Conservation (phyloP, 225 moss, liverwort and hornwort genomes). For the Bryum argenteum region DNA sequence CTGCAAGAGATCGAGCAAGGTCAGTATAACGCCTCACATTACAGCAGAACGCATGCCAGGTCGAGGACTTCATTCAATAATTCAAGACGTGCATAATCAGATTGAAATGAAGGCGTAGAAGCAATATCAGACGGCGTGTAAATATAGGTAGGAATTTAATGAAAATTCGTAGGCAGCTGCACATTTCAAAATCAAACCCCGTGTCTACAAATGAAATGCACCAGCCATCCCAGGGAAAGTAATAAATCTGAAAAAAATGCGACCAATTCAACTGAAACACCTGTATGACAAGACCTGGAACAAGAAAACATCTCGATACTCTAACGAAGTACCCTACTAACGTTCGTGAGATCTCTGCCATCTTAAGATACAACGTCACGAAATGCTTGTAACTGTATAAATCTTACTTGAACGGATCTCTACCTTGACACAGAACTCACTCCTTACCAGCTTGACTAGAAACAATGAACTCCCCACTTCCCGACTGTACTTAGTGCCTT, state of each 20-base stretch:
- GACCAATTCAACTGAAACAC: constrained; percentile 38
- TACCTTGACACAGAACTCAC: constrained; percentile 19
- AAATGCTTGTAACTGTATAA: constrained; percentile 19
- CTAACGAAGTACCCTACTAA: constrained; percentile 21
- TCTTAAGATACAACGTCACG: constrained; percentile 28
- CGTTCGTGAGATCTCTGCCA: constrained; percentile 17
- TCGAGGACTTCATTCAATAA: neutral
- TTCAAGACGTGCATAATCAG: neutral
- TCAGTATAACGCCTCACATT: too few species aligned
- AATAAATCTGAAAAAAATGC: constrained; percentile 35
- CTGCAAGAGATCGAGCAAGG: neutral
- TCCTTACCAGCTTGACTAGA: constrained; percentile 28
- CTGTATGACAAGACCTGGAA: constrained; percentile 37
- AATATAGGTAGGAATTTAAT: constrained; percentile 8
- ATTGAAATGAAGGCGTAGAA: neutral
- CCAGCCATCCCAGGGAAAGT: constrained; percentile 29
- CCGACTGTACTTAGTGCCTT: constrained; percentile 25
- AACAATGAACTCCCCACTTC: constrained; percentile 26
- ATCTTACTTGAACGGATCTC: constrained; percentile 25
- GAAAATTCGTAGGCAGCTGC: constrained; percentile 19
- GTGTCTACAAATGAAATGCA: constrained; percentile 9
- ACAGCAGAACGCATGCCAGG: too few species aligned
- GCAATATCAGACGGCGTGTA: neutral
- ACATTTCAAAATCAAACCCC: constrained; percentile 39
- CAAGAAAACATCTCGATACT: constrained; percentile 36